Conservation (phyloP, 78 protist genomes). For the Polysphondylium violaceum region DNA sequence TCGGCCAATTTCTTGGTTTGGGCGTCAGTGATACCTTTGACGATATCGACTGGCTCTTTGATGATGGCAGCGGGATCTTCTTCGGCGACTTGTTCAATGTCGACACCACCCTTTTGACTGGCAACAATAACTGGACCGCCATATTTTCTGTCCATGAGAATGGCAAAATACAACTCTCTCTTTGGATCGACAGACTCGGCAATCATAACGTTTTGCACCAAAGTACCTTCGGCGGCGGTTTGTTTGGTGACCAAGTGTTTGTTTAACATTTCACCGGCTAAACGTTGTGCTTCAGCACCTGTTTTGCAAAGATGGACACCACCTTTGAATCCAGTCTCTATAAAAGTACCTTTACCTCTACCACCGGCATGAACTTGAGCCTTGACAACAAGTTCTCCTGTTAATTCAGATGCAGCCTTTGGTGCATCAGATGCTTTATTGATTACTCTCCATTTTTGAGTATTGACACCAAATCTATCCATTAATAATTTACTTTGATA, state of each 20-base stretch:
- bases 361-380: constrained; percentile 98
- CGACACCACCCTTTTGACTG: constrained; percentile 95
- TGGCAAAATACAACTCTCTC: constrained; percentile 96
- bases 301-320: constrained; percentile 90
- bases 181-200: constrained; percentile 79
- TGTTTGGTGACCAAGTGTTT: constrained; percentile 96
- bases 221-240: constrained; percentile 89
- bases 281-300: constrained; percentile 50
- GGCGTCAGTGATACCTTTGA: constrained; percentile 83
- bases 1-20: constrained; percentile 84
- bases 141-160: constrained; percentile 94
- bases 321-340: constrained; percentile 93
- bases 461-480: constrained; percentile 82
- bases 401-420: constrained; percentile 61
- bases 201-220: constrained; percentile 82
- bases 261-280: constrained; percentile 94
- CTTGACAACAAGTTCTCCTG: constrained; percentile 82
- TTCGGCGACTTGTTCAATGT: constrained; percentile 92
- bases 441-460: constrained; percentile 78
- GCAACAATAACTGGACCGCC: constrained; percentile 85
- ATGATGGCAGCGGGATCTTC: constrained; percentile 83
- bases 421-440: constrained; percentile 75
- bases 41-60: constrained; percentile 90
- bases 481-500: constrained; percentile 88
- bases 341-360: constrained; percentile 97